phyloP scores from a whole-genome alignment of 495 filamentous ascomycete species.

The Penicillium ucsense region DNA sequence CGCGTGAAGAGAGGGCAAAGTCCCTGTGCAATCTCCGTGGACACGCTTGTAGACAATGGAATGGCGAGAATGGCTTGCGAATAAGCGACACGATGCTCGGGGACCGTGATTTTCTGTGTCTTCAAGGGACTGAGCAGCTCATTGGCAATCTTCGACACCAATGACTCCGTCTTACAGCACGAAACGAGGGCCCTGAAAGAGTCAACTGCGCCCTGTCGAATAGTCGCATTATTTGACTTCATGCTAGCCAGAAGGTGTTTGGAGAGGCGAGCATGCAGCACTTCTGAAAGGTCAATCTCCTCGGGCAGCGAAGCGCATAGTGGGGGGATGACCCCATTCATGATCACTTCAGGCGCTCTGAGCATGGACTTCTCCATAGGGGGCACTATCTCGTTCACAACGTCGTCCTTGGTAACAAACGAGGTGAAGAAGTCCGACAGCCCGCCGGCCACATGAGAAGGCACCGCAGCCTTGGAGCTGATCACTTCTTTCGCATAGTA shows the following conservation, averaged over 20 bases:
- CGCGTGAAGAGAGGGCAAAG: slow-evolving; percentile 58
- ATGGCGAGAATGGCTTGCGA: slow-evolving; percentile 65
- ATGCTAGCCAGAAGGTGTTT: slow-evolving; percentile 80
- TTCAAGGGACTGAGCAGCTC: slow-evolving; percentile 74
- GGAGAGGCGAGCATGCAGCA: slow-evolving; percentile 57
- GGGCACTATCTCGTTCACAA: slow-evolving; percentile 66
- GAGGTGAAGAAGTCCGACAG: slow-evolving; percentile 73
- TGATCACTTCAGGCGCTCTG: slow-evolving; percentile 79
- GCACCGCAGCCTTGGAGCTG: slow-evolving; percentile 62
- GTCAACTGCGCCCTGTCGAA: slow-evolving; percentile 63
- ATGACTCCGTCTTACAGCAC: slow-evolving; percentile 44
- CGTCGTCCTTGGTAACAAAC: slow-evolving; percentile 66
- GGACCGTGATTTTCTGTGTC: slow-evolving; percentile 64
- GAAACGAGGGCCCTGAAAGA: slow-evolving; percentile 58
- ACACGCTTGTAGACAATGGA: slow-evolving; percentile 43
- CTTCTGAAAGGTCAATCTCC: slow-evolving; percentile 64
- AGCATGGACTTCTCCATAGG: slow-evolving; percentile 80
- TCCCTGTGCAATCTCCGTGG: slow-evolving; percentile 53
- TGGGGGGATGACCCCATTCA: slow-evolving; percentile 63
- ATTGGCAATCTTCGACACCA: slow-evolving; percentile 54
- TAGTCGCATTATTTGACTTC: slow-evolving; percentile 74
- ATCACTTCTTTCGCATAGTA: slow-evolving; percentile 83
- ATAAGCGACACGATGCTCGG: slow-evolving; percentile 73
- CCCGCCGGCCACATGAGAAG: slow-evolving; percentile 59
- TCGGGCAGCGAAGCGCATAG: slow-evolving; percentile 59